A percentile compares a stretch with the other conserved stretches of the same genome.
These are phyloP conservation scores for Manihot esculenta DNA, from an alignment of 441 rosid species.

Conservation along the genomic window DNA sequence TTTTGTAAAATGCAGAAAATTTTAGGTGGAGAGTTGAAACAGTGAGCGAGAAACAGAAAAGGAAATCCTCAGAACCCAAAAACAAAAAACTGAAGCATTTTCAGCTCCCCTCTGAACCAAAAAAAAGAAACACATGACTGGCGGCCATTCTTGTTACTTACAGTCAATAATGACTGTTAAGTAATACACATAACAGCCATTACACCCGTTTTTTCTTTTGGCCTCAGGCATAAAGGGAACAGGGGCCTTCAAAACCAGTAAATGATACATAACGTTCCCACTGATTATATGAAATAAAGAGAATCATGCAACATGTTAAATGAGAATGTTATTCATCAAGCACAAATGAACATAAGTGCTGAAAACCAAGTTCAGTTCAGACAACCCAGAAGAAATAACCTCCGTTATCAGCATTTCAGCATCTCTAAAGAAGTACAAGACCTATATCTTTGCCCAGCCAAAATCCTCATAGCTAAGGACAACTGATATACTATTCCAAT, in stretches of 20 bases:
- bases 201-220: too few species aligned
- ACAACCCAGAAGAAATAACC: background rate
- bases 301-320: background rate
- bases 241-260: background rate
- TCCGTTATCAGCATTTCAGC: background rate
- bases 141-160: too few species aligned
- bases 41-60: too few species aligned
- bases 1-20: too few species aligned
- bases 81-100: too few species aligned
- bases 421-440: background rate
- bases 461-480: background rate
- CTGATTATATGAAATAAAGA: background rate
- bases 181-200: background rate
- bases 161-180: background rate
- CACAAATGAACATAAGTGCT: background rate
- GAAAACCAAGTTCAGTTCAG: background rate
- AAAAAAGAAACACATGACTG: too few species aligned
- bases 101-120: too few species aligned
- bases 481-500: background rate
- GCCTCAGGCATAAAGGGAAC: too few species aligned
- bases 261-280: background rate
- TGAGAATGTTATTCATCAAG: background rate
- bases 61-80: too few species aligned
- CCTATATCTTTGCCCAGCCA: background rate
- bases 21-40: too few species aligned